A percentile compares a stretch with the other conserved stretches of the same genome.
These are phyloP conservation scores for sweet orange (Citrus sinensis) DNA, from an alignment of 345 rosid species.

Conservation along the genomic window DVS_A1.0 CM039165.1:38282501-38283000, in stretches of 20 bases:
- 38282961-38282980: not conserved
- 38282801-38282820: not conserved
- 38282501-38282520: too few relatives aligned
- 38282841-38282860: not conserved
- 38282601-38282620: conserved; percentile 99
- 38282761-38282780: too few relatives aligned
- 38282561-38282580: not conserved
- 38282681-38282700: too few relatives aligned
- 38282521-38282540: too few relatives aligned
- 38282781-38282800: too few relatives aligned
- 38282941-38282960: not conserved
- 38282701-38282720: not conserved
- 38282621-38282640: conserved; percentile 99
- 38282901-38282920: not conserved
- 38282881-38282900: conserved; percentile 1
- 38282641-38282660: conserved; percentile 87
- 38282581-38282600: conserved; percentile 41
- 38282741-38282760: too few relatives aligned
- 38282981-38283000: not conserved
- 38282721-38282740: not conserved
- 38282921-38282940: too few relatives aligned
- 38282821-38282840: too few relatives aligned
- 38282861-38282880: not conserved
- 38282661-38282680: rapidly evolving
- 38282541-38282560: too few relatives aligned